Evolutionary conservation across 2,329 filamentous ascomycete species (phyloP).

Genomic region (Sclerotinia nivalis): DNA sequence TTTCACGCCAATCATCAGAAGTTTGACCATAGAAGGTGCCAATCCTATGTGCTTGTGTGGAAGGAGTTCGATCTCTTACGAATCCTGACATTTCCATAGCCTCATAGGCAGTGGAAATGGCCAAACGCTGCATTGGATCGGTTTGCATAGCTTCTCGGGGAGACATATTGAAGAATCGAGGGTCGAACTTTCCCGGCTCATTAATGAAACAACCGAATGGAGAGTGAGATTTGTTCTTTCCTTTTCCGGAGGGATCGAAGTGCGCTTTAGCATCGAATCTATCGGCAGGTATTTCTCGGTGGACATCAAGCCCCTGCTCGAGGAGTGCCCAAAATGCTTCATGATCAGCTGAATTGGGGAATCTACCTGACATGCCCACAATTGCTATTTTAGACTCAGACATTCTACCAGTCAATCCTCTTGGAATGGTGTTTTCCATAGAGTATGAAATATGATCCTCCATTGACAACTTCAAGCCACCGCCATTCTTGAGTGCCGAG

Average conservation of each 20-base stretch:
- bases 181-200: constrained; percentile 73
- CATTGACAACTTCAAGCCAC: constrained; percentile 26
- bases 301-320: constrained; percentile 72
- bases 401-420: constrained; percentile 23
- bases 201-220: constrained; percentile 71
- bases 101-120: constrained; percentile 74
- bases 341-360: constrained; percentile 69
- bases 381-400: constrained; percentile 56
- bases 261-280: constrained; percentile 73
- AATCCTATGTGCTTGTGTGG: constrained; percentile 45
- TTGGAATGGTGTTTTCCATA: constrained; percentile 28
- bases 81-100: constrained; percentile 40
- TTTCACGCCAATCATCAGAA: constrained; percentile 30
- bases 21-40: constrained; percentile 32
- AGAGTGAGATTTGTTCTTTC: constrained; percentile 73
- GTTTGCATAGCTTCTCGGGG: constrained; percentile 76
- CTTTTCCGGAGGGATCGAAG: constrained; percentile 68
- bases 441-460: constrained; percentile 29
- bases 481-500: constrained; percentile 18
- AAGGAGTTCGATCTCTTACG: constrained; percentile 29
- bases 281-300: constrained; percentile 56
- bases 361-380: constrained; percentile 77
- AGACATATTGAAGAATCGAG: constrained; percentile 82
- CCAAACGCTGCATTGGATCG: constrained; percentile 76
- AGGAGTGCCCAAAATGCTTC: constrained; percentile 75